These are phyloP conservation scores for Piper longum DNA, from an alignment of 164 flowering plant species.

Conservation along the genomic window DNA sequence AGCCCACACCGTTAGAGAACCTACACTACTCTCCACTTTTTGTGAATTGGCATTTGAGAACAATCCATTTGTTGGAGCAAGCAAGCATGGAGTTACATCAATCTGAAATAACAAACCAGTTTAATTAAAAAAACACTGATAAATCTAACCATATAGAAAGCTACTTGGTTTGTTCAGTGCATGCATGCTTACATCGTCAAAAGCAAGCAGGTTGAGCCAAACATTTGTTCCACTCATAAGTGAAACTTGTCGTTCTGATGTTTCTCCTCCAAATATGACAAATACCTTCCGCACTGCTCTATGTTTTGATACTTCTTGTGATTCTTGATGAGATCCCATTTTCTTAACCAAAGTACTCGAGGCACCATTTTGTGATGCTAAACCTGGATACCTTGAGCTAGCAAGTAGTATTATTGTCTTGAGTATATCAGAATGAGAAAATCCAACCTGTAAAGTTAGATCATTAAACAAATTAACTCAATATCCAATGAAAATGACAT, in stretches of 20 bases:
- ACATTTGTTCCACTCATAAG: constrained; percentile 96
- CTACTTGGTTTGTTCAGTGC: background rate
- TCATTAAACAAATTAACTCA: background rate
- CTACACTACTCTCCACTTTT: constrained; percentile 15
- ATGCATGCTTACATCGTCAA: constrained; percentile 56
- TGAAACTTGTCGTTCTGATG: constrained; percentile 90
- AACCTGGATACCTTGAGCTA: constrained; percentile 54
- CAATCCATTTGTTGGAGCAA: constrained; percentile 34
- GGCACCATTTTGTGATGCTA: constrained; percentile 18
- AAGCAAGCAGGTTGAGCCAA: constrained; percentile 77
- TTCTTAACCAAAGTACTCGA: constrained; percentile 20
- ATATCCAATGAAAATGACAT: background rate
- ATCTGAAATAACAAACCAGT: constrained; percentile 37
- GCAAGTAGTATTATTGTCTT: constrained; percentile 64
- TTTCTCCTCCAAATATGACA: constrained; percentile 82
- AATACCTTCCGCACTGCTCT: constrained; percentile 36
- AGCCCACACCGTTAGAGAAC: constrained; percentile 53
- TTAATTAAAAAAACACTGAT: background rate
- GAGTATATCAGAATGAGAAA: constrained; percentile 79
- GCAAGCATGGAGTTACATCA: constrained; percentile 79
- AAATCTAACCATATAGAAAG: background rate
- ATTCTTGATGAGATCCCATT: constrained; percentile 14
- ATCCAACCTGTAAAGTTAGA: constrained; percentile 46
- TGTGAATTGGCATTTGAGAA: constrained; percentile 9
- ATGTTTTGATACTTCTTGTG: constrained; percentile 9